Evolutionary conservation across 129 eudicot species (phyloP).

Genomic region (Flaveria bidentis): DNA sequence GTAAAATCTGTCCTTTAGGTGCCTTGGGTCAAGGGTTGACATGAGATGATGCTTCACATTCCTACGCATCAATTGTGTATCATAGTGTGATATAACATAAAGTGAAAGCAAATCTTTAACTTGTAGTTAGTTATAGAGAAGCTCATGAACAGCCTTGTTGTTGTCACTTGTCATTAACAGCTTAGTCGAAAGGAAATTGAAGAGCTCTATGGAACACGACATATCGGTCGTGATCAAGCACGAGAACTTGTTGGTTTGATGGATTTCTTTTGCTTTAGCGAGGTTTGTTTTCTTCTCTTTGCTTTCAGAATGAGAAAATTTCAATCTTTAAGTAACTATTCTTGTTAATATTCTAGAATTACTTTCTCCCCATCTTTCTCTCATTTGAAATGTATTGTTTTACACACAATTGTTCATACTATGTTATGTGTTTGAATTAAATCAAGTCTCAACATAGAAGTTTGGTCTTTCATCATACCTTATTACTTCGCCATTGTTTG

Average conservation of each 20-base stretch:
- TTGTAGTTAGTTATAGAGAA: conserved; percentile 6
- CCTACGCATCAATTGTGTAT: conserved; percentile 2
- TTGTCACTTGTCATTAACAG: conserved; percentile 40
- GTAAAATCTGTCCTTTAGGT: not conserved
- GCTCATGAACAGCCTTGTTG: conserved; percentile 6
- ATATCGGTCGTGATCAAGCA: conserved; percentile 97
- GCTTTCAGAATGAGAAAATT: not conserved
- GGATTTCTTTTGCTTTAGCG: conserved; percentile 99
- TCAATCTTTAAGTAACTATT: not conserved
- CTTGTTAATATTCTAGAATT: not conserved
- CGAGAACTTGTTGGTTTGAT: conserved; percentile 88
- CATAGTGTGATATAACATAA: conserved; percentile 12
- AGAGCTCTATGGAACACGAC: conserved; percentile 84
- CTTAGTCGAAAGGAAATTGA: conserved; percentile 72
- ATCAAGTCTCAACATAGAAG: not conserved
- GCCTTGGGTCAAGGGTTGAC: conserved; percentile 14
- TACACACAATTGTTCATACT: not conserved
- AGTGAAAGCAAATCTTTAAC: conserved; percentile 1
- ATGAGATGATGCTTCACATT: conserved; percentile 11
- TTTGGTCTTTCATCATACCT: not conserved
- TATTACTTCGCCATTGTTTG: conserved; percentile 29
- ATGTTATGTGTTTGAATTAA: not conserved
- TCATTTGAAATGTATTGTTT: conserved; percentile 1
- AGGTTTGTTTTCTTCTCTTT: conserved; percentile 53
- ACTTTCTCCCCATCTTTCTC: conserved; percentile 1